These are phyloP conservation scores for Emergomyces orientalis DNA, from an alignment of 2,329 filamentous ascomycete genomes.

Conservation along the genomic window DNA sequence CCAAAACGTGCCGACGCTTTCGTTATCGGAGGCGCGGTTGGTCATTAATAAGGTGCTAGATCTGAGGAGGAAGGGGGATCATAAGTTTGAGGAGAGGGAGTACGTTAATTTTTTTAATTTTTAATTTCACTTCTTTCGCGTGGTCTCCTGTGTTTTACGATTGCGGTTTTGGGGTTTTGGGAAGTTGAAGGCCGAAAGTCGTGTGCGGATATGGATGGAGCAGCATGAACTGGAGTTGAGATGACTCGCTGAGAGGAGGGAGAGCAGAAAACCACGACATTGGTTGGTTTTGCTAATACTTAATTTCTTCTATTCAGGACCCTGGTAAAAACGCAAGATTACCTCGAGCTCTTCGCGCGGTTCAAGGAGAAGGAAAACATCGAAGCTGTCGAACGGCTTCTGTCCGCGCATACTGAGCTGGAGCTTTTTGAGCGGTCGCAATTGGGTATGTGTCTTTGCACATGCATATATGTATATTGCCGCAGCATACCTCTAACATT, in stretches of 20 bases:
- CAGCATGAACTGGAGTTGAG: neutral
- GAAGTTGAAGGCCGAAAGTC: neutral
- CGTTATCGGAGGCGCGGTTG: conserved; percentile 81
- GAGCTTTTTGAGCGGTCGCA: conserved; percentile 91
- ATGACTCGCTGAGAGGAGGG: neutral
- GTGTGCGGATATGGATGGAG: too few species aligned
- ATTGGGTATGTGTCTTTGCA: conserved; percentile 52
- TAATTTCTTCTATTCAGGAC: conserved; percentile 37
- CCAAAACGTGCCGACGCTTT: conserved; percentile 81
- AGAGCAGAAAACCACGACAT: neutral
- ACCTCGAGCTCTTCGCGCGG: conserved; percentile 86
- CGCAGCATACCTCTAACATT: neutral
- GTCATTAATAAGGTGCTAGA: conserved; percentile 84
- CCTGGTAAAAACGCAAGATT: conserved; percentile 78
- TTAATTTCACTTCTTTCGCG: neutral
- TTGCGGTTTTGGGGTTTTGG: neutral
- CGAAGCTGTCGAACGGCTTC: conserved; percentile 81
- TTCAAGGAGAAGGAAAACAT: conserved; percentile 95
- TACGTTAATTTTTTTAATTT: conserved; percentile 36
- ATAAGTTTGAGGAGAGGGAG: conserved; percentile 78
- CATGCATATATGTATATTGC: neutral
- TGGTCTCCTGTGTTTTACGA: conserved; percentile 6
- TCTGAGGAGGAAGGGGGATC: conserved; percentile 67
- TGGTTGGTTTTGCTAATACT: conserved; percentile 1
- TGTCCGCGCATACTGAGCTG: conserved; percentile 65